Evolutionary conservation across 345 rosid genomes (phyloP), one percentile per base, ranked within the genome.

Genomic region (rapeseed (Brassica napus)): DNA sequence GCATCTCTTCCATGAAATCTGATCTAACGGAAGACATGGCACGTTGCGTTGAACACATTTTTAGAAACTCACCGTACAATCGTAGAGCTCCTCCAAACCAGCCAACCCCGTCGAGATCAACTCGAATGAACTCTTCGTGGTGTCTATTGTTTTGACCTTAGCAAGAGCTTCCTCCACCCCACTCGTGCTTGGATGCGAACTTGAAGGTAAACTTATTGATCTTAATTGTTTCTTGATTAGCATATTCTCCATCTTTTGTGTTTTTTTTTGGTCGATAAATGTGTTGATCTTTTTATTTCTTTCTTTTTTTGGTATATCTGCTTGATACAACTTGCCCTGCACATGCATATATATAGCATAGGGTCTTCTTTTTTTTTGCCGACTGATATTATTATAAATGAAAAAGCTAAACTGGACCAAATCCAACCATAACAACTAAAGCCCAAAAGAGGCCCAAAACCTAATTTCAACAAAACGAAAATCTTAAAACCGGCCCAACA

Each of bases 141-240:
- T 61, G 35, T 75, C 88, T 69, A 69, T 70, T 6, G 68, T n/a
- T 49, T 77, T 83, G 37, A 91, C 74, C 83, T 84, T 87, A 83
- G 26, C 52, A 42, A 89, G 79, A 87, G 83, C 88, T 66, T 88
- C 89, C 69, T 88, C 89, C 3, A 86, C 55, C 39, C 15, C 77
- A 5, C 58, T 47, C 14, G 89, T 88, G 60, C 76, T 81, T 11
- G 94, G 96, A 83, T 94, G 94, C 52, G 92, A 84, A 32, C 91
- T 87, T 42, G 91, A 77, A 64, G 97, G 91, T 71, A 91, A 83
- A 78, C 97, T 93, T 31, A 86, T 78, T 9, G 94, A 91, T 86
- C 94, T 74, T 23, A 82, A 61, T n/a, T 85, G 86, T 70, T 77
- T 82, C 31, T 73, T 85, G 12, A 65, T 66, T 1, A 85, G 85